phyloP scores from a whole-genome alignment of 345 rosid genomes.

The Iberis pinnata region DNA sequence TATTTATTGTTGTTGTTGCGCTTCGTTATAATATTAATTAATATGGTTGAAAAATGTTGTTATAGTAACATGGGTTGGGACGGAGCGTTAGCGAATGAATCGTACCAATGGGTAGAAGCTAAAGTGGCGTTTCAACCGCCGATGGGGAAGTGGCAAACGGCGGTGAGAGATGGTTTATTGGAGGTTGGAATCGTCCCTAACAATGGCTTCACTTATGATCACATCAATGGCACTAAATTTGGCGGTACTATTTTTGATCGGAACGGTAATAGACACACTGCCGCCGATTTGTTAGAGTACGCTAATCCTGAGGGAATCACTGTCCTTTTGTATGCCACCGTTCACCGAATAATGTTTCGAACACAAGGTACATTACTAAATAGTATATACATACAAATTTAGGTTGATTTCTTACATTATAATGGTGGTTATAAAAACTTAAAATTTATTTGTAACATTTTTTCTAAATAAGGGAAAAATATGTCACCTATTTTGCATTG shows the following conservation, averaged over 20 bases:
- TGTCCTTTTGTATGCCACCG: conserved; percentile 56
- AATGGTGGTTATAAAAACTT: background rate
- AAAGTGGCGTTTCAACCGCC: conserved; percentile 45
- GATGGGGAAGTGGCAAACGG: conserved; percentile 58
- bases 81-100: conserved; percentile 38
- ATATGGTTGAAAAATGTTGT: conserved; percentile 4
- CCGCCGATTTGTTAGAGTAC: conserved; percentile 60
- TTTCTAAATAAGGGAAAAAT: too few relatives aligned
- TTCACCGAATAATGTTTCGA: conserved; percentile 39
- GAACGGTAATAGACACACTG: conserved; percentile 58
- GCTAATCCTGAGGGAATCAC: conserved; percentile 44
- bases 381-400: background rate
- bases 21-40: background rate
- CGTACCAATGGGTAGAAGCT: conserved; percentile 61
- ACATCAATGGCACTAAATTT: conserved; percentile 58
- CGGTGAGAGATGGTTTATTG: conserved; percentile 58
- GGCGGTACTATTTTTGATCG: conserved; percentile 67
- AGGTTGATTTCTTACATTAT: background rate
- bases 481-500: too few relatives aligned
- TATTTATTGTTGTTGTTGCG: background rate
- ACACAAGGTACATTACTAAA: conserved; percentile 31
- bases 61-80: conserved; percentile 47
- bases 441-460: too few relatives aligned
- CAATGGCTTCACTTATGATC: conserved; percentile 68
- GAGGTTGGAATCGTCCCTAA: conserved; percentile 56